Evolutionary conservation across 2,329 filamentous ascomycete species (phyloP).

Genomic region (Thielaviopsis populi): DNA sequence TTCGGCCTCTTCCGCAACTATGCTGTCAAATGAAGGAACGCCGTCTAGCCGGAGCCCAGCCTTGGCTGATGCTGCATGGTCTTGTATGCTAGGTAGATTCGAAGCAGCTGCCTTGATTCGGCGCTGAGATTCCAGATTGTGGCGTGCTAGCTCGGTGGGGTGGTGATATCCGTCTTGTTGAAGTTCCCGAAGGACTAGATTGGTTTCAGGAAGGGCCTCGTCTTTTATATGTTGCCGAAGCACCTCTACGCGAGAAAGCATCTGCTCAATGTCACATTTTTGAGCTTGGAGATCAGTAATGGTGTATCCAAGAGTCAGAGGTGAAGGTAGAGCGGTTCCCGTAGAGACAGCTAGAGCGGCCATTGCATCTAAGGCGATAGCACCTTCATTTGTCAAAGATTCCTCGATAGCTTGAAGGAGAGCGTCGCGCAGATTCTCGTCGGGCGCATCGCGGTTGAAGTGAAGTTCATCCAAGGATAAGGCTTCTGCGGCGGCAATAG

Average conservation of each 20-base stretch:
- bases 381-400: conserved; percentile 40
- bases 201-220: conserved; percentile 30
- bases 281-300: conserved; percentile 43
- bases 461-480: conserved; percentile 41
- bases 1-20: conserved; percentile 6
- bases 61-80: conserved; percentile 5
- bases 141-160: conserved; percentile 43
- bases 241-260: conserved; percentile 37
- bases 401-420: conserved; percentile 40
- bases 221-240: conserved; percentile 41
- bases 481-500: conserved; percentile 44
- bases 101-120: conserved; percentile 50
- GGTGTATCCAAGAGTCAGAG: conserved; percentile 34
- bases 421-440: conserved; percentile 21
- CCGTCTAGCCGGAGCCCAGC: neutral
- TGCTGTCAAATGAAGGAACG: conserved; percentile 3
- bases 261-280: conserved; percentile 40
- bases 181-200: conserved; percentile 29
- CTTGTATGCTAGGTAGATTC: conserved; percentile 50
- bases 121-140: conserved; percentile 61
- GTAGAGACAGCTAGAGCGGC: conserved; percentile 36
- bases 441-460: conserved; percentile 10
- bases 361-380: conserved; percentile 41
- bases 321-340: conserved; percentile 33
- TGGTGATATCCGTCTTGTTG: conserved; percentile 35